Conservation (phyloP, 345 rosid species). For the Moricandia arvensis region DNA sequence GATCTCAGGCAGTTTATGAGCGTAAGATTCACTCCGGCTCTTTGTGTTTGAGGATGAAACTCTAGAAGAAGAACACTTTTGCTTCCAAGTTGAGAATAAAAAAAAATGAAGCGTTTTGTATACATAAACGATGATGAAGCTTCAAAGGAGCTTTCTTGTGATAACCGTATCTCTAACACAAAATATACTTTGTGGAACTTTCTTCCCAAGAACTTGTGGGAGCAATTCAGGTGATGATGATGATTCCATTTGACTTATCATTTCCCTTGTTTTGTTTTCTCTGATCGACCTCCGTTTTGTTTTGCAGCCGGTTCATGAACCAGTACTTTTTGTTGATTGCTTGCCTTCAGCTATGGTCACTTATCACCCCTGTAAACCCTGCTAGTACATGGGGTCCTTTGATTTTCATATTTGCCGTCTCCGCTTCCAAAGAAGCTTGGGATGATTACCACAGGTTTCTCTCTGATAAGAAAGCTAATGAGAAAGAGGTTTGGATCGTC, state of each 20-base stretch:
- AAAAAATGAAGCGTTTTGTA: constrained; percentile 73
- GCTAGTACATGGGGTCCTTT: constrained; percentile 99
- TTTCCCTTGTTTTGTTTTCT: not conserved
- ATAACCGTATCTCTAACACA: constrained; percentile 84
- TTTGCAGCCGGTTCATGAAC: constrained; percentile 93
- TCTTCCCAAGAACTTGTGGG: constrained; percentile 87
- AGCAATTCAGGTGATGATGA: constrained; percentile 80
- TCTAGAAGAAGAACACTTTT: constrained; percentile 4
- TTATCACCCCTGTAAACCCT: constrained; percentile 98
- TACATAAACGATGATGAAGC: constrained; percentile 84
- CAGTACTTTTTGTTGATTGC: constrained; percentile 98
- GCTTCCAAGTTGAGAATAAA: not conserved
- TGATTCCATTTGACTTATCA: not conserved
- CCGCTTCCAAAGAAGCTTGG: constrained; percentile 99
- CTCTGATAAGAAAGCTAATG: constrained; percentile 95
- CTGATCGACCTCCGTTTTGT: constrained; percentile 9
- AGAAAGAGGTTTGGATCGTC: constrained; percentile 94
- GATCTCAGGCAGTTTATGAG: constrained; percentile 21
- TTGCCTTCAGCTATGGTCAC: constrained; percentile 99
- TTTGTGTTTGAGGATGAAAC: constrained; percentile 31
- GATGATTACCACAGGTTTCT: constrained; percentile 96
- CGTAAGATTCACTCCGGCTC: not conserved
- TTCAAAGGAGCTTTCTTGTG: constrained; percentile 67
- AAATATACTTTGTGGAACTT: constrained; percentile 86
- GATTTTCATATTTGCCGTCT: constrained; percentile 88